A percentile compares a stretch with the other conserved stretches of the same genome.
These are phyloP conservation scores for Begonia peltatifolia DNA, from an alignment of 306 rosid genomes.

Conservation along the genomic window DNA sequence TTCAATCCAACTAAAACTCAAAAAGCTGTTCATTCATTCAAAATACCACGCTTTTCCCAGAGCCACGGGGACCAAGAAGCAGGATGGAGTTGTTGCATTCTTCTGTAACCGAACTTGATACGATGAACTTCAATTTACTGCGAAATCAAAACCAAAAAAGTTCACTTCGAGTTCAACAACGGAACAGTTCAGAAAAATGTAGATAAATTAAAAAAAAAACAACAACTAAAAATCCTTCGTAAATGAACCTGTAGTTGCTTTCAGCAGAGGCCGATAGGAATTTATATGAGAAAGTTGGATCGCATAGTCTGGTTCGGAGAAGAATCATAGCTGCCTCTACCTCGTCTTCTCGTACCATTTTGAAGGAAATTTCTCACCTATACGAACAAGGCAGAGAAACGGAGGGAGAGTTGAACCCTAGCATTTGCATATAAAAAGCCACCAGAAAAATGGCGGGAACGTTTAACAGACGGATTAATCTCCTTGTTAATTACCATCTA, in stretches of 20 bases:
- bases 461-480: too few species aligned
- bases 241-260: constrained; percentile 39
- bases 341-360: constrained; percentile 33
- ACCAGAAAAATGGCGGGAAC: too few species aligned
- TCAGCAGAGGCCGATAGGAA: constrained; percentile 34
- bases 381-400: neutral
- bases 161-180: neutral
- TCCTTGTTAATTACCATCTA: too few species aligned
- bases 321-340: constrained; percentile 35
- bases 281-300: constrained; percentile 36
- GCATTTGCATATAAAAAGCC: neutral
- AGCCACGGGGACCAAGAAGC: constrained; percentile 89
- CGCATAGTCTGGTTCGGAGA: constrained; percentile 50
- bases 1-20: neutral
- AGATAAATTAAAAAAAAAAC: neutral
- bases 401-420: constrained; percentile 17
- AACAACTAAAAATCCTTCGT: neutral
- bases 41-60: constrained; percentile 64
- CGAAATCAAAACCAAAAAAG: constrained; percentile 1
- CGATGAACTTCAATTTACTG: constrained; percentile 74
- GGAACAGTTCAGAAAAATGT: neutral
- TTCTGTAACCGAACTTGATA: constrained; percentile 68
- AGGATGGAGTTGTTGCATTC: constrained; percentile 84
- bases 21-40: constrained; percentile 1
- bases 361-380: neutral